Percentiles rank a stretch among this genome's conserved stretches.
These are phyloP conservation scores for Fusarium proliferatum DNA, from an alignment of 2,329 filamentous ascomycete genomes.

Conservation along the genomic window DNA sequence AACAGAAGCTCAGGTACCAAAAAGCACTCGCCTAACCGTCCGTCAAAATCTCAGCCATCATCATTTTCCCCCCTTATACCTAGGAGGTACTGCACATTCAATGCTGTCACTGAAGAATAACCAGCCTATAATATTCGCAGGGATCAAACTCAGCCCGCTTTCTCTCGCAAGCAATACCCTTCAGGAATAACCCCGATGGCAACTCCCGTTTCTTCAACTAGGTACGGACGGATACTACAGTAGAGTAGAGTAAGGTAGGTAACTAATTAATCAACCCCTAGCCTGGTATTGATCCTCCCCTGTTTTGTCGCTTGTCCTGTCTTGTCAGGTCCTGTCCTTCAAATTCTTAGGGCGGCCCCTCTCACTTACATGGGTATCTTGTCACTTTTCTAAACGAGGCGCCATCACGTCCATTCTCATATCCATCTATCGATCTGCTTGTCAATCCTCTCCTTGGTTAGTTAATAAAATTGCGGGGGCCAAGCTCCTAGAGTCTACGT, in stretches of 20 bases:
- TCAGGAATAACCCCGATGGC: conserved; percentile 23
- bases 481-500: conserved; percentile 8
- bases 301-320: background rate
- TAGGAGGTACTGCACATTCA: background rate
- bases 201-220: conserved; percentile 18
- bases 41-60: conserved; percentile 13
- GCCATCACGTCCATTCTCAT: background rate
- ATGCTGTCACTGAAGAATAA: background rate
- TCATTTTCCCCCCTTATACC: background rate
- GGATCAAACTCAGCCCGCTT: conserved; percentile 14
- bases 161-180: conserved; percentile 39
- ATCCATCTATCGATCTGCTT: conserved; percentile 34
- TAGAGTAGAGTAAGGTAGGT: background rate
- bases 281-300: conserved; percentile 4
- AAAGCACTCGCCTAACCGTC: conserved; percentile 6
- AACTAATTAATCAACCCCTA: conserved; percentile 1
- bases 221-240: background rate
- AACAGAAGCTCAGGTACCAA: conserved; percentile 13
- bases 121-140: background rate
- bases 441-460: conserved; percentile 26
- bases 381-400: conserved; percentile 16
- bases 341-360: background rate
- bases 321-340: background rate
- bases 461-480: conserved; percentile 17
- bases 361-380: conserved; percentile 20